Base-by-base conservation (phyloP, 371 early-diverging fungal species). In the Circinella umbellata region DNA sequence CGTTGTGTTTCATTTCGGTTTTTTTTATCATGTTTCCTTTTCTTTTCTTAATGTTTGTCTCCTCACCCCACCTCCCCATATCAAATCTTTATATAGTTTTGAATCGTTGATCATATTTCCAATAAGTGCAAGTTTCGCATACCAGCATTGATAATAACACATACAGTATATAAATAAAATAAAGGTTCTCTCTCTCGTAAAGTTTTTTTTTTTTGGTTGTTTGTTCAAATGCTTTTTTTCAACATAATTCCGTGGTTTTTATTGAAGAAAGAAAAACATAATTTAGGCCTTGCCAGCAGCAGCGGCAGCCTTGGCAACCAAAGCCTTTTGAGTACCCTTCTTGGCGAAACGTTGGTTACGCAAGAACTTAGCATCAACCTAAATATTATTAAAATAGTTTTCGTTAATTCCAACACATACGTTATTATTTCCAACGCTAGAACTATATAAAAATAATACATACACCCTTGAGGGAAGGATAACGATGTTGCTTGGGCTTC, bases 301-400 rank as follows among this genome's bases (percentile, higher is more conserved):
- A 14, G 57, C 53, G 76, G 75, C 80, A 47, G 47, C 47, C 47
- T 47, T 47, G 73, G 78, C 88, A 78, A 74, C 88, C 72, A 76
- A 79, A 76, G 73, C 69, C 73, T 73, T 74, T 68, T 76, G 67
- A 60, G 82, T 82, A 73, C 85, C 97, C 84, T 91, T 90, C 92
- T 93, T 94, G 80, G 98, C 98, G 84, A 90, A 96, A 77, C 97
- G 94, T 89, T 97, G 97, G 95, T 99, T 99, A 80, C 98, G 95
- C 80, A 95, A 80, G 93, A 98, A 98, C 93, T 98, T 98, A 88
- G 96, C 93, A 90, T 95, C 95, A 69, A 96, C 88, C 89, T 89
- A 77, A 27, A 27, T 1, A 64, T 48, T 49, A 51, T 51, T 13
- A 17, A 4, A 5, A 51, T 51, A 51, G 15, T 51, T 51, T 8